Conservation (phyloP, 2,329 filamentous ascomycete species). For the Hymenoscyphus linearis region DNA sequence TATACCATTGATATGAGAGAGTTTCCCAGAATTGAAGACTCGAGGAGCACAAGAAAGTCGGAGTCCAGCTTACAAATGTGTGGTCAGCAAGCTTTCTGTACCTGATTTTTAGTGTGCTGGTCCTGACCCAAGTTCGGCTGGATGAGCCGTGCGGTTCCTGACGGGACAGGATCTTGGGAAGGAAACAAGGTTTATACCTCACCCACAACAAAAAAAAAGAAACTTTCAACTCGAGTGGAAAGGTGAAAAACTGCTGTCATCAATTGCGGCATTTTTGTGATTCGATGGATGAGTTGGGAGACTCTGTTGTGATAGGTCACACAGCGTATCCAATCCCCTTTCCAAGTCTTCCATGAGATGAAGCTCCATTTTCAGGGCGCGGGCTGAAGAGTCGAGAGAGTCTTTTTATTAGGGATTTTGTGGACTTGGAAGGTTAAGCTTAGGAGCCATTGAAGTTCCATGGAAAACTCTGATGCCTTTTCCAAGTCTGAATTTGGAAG, state of each 20-base stretch:
- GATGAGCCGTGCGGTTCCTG: not conserved
- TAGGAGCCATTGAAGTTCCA: not conserved
- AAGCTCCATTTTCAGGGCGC: not conserved
- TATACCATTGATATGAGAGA: too few species aligned
- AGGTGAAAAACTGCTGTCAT: not conserved
- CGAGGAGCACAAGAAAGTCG: not conserved
- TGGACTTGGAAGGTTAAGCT: not conserved
- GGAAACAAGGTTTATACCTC: not conserved
- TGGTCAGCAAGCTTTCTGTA: not conserved
- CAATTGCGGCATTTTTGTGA: constrained; percentile 10
- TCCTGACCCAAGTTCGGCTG: not conserved
- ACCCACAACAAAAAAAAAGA: not conserved
- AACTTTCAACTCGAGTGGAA: not conserved
- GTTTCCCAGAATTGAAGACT: too few species aligned
- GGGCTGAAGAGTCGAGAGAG: too few species aligned
- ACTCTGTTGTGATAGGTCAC: not conserved
- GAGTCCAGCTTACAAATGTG: not conserved
- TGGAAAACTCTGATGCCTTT: not conserved
- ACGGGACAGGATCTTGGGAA: not conserved
- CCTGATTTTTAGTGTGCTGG: not conserved
- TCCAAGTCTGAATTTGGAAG: not conserved
- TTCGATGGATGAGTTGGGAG: not conserved
- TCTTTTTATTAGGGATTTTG: not conserved
- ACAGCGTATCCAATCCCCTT: not conserved
- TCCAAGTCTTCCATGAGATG: not conserved